These are phyloP conservation scores for Haplosporangium gracile DNA, from an alignment of 192 early-diverging fungal genomes.

Conservation along the genomic window DNA sequence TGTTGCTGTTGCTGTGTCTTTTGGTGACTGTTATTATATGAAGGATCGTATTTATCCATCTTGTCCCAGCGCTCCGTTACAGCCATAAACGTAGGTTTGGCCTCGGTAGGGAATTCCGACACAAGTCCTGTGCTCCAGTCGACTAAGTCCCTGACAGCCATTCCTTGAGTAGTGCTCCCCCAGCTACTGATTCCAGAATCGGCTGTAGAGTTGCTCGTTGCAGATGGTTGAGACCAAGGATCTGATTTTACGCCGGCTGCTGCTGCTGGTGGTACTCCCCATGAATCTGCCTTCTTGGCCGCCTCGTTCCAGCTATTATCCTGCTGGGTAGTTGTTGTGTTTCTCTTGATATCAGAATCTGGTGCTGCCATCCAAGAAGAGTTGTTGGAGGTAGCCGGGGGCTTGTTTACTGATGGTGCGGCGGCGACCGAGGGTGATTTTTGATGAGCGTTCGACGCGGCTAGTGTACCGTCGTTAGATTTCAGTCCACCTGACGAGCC, in stretches of 20 bases:
- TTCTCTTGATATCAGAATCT: neutral
- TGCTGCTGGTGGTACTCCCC: neutral
- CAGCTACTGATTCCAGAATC: neutral
- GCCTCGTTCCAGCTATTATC: neutral
- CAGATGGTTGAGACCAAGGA: neutral
- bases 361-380: neutral
- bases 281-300: neutral
- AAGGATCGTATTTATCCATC: neutral
- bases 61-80: slow-evolving; percentile 16
- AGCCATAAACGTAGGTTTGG: slow-evolving; percentile 26
- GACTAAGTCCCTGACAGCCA: slow-evolving; percentile 12
- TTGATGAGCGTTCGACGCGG: too few species aligned
- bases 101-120: slow-evolving; percentile 35
- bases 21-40: neutral
- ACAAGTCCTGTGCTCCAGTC: slow-evolving; percentile 42
- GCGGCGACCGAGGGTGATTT: neutral
- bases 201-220: neutral
- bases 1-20: neutral
- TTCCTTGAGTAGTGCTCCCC: neutral
- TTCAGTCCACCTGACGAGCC: too few species aligned
- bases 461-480: too few species aligned
- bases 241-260: neutral
- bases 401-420: neutral
- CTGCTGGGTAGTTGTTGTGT: neutral
- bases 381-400: neutral